phyloP scores from a whole-genome alignment of 495 filamentous ascomycete species.

The Penicillium roqueforti region DNA sequence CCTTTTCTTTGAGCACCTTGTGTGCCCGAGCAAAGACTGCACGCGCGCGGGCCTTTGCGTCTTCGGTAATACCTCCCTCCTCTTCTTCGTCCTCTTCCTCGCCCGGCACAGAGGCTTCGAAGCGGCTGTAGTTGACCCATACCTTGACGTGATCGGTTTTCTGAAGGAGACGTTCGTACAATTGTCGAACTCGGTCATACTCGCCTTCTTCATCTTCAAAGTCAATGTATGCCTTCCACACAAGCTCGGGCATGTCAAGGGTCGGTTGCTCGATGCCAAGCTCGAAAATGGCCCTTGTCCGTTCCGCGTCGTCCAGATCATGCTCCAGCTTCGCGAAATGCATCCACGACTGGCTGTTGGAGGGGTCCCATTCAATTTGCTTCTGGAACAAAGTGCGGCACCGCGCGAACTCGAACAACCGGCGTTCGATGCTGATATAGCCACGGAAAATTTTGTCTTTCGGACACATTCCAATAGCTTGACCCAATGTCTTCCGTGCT shows the following conservation, averaged over 20 bases:
- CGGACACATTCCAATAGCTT: slow-evolving; percentile 88
- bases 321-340: slow-evolving; percentile 90
- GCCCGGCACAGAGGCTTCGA: slow-evolving; percentile 83
- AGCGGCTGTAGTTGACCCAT: slow-evolving; percentile 95
- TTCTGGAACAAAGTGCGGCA: slow-evolving; percentile 92
- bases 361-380: slow-evolving; percentile 81
- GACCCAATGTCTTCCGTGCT: slow-evolving; percentile 83
- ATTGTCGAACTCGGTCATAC: slow-evolving; percentile 70
- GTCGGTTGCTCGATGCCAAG: slow-evolving; percentile 76
- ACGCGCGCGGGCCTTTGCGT: slow-evolving; percentile 75
- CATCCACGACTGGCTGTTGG: slow-evolving; percentile 91
- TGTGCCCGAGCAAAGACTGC: slow-evolving; percentile 82
- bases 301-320: slow-evolving; percentile 80
- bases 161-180: slow-evolving; percentile 87
- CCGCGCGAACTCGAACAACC: slow-evolving; percentile 85
- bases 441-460: slow-evolving; percentile 93
- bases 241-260: slow-evolving; percentile 95
- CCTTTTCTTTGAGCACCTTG: slow-evolving; percentile 82
- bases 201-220: slow-evolving; percentile 94
- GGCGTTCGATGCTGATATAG: slow-evolving; percentile 87
- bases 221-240: slow-evolving; percentile 98
- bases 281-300: slow-evolving; percentile 88
- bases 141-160: slow-evolving; percentile 98
- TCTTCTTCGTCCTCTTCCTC: slow-evolving; percentile 61
- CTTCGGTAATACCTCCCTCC: slow-evolving; percentile 72